Conservation (phyloP, 495 filamentous ascomycete genomes). For the Annulohypoxylon stygium region DNA sequence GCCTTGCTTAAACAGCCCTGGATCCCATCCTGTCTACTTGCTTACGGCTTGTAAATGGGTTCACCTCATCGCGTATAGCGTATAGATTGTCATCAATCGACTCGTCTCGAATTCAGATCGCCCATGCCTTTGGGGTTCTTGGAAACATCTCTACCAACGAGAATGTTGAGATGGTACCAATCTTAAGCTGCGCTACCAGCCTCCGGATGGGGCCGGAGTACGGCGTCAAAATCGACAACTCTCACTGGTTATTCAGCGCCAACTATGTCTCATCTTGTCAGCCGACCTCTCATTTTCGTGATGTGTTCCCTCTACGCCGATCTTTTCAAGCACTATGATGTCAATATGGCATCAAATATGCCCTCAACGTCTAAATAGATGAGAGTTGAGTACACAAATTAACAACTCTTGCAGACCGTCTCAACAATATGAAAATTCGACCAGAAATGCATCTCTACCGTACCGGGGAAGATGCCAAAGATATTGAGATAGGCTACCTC, state of each 20-base stretch:
- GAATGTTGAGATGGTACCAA: constrained; percentile 15
- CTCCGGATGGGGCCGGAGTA: constrained; percentile 28
- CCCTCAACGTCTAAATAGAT: neutral
- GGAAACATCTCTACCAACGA: constrained; percentile 5
- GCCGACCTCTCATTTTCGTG: constrained; percentile 13
- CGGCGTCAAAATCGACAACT: constrained; percentile 3
- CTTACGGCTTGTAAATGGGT: neutral
- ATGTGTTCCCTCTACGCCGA: constrained; percentile 9
- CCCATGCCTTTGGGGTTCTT: constrained; percentile 12
- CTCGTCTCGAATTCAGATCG: constrained; percentile 15
- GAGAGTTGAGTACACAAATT: neutral
- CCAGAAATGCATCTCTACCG: neutral
- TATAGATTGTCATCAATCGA: neutral
- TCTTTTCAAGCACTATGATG: constrained; percentile 10
- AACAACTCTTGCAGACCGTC: constrained; percentile 11
- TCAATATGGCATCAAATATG: neutral
- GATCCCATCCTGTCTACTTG: neutral
- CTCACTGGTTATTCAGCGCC: constrained; percentile 17
- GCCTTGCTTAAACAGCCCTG: neutral
- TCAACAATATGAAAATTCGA: neutral
- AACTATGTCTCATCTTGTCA: constrained; percentile 1
- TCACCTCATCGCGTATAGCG: neutral
- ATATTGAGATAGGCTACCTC: neutral
- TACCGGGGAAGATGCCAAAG: neutral
- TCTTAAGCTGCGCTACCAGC: constrained; percentile 37